Base-by-base conservation (phyloP, 768 basidiomycete species). In the Podaxis sp. region DNA sequence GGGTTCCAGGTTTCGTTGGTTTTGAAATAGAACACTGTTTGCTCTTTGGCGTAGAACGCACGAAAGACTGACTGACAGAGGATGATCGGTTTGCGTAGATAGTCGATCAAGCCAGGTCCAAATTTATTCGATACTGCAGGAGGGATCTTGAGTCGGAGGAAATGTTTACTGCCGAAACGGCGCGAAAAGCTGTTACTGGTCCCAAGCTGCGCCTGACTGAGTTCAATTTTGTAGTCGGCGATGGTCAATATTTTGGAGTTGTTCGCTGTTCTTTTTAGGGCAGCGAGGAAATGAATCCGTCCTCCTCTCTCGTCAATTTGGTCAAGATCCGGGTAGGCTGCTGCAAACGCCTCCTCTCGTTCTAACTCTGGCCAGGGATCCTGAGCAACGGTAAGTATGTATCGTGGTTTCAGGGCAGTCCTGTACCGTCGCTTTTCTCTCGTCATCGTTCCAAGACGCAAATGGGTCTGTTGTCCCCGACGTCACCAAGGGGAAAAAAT, bases 361-460 rank as follows among this genome's bases (percentile, higher is more conserved):
- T 90, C 87, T 3, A 90, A 73, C 68, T 89, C 86, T 48, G 69
- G 68, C 87, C 87, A 91, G 0, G 87, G 87, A 12, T 78, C 77
- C 88, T 90, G 51, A 15, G 60, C 33, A 52, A 11, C 20, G 54
- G 58, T 57, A 38, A 65, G 26, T 20, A 5, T 15, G 8, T 10
- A 52, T 36, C 53, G 8, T 8, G 49, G 46, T 24, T 51, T 30
- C 41, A 22, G n/a, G 40, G 58, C 7, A 17, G 49, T 12, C 37
- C 15, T 64, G 50, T 56, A 69, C 71, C 36, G 67, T 70, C 11
- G 69, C 66, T 28, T 40, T 52, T 69, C 71, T 55, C 24, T 83
- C 6, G 66, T 73, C 10, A 71, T 71, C 10, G 64, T 59, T 15
- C 57, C 56, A 5, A 58, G n/a, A 17, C 5, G 58, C 33, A 51